Evolutionary conservation across 495 filamentous ascomycete species (phyloP).

Genomic region (Penicillium verhagenii): DNA sequence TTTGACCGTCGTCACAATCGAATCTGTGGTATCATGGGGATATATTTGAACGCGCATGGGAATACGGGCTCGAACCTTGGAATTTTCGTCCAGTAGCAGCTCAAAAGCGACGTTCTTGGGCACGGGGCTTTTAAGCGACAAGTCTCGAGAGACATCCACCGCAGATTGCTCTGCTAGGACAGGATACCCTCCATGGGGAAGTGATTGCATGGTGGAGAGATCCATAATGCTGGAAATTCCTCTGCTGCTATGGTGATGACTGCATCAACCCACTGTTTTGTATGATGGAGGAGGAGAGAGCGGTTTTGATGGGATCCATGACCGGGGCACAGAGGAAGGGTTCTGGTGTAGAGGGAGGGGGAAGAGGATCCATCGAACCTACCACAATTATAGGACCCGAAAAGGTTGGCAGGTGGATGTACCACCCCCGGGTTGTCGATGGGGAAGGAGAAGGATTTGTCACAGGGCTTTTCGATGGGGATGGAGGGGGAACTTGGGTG

Average conservation of each 20-base stretch:
- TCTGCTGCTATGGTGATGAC: conserved; percentile 40
- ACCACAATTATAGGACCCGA: conserved; percentile 38
- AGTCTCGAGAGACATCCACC: conserved; percentile 34
- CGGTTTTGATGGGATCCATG: conserved; percentile 28
- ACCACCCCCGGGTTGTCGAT: conserved; percentile 37
- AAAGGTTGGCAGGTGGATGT: conserved; percentile 32
- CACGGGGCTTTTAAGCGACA: conserved; percentile 52
- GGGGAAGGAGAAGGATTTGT: conserved; percentile 26
- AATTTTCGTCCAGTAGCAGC: conserved; percentile 70
- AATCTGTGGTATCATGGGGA: conserved; percentile 91
- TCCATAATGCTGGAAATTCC: conserved; percentile 25
- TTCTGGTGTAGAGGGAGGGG: conserved; percentile 25
- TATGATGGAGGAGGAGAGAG: conserved; percentile 22
- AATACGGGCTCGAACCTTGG: conserved; percentile 72
- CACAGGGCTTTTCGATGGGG: conserved; percentile 39
- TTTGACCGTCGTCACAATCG: conserved; percentile 93
- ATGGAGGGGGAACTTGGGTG: conserved; percentile 35
- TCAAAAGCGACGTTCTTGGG: conserved; percentile 86
- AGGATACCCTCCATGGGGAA: conserved; percentile 41
- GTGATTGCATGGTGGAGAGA: conserved; percentile 38
- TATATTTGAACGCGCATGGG: conserved; percentile 91
- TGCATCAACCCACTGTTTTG: conserved; percentile 42
- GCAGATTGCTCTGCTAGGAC: conserved; percentile 39
- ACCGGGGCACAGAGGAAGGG: conserved; percentile 21
- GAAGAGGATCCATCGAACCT: conserved; percentile 42